phyloP scores from a whole-genome alignment of 2,329 filamentous ascomycete genomes.

The Beauveria australis region DNA sequence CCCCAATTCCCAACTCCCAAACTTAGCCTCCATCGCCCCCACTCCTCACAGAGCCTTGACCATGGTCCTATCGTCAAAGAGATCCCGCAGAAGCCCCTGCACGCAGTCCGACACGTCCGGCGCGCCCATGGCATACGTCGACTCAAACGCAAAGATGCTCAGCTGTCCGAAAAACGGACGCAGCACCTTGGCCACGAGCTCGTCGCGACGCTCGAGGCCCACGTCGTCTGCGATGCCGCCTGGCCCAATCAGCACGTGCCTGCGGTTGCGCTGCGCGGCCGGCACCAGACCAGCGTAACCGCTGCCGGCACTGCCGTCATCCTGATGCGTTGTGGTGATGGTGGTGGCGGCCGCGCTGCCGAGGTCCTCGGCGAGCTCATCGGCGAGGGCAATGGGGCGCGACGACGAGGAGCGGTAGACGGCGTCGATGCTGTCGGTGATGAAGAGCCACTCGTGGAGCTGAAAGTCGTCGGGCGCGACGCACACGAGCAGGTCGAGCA shows the following conservation, averaged over 20 bases:
- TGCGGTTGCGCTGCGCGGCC: slow-evolving; percentile 27
- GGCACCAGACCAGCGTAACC: slow-evolving; percentile 11
- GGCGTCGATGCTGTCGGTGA: slow-evolving; percentile 93
- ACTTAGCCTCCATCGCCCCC: not conserved
- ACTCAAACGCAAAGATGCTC: slow-evolving; percentile 90
- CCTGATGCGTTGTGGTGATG: slow-evolving; percentile 7
- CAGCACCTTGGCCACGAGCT: slow-evolving; percentile 68
- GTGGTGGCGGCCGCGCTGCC: slow-evolving; percentile 31
- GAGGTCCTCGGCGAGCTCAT: slow-evolving; percentile 74
- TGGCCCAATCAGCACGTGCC: slow-evolving; percentile 14
- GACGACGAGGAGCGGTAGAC: slow-evolving; percentile 71
- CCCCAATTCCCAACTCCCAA: not conserved
- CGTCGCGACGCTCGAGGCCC: slow-evolving; percentile 51
- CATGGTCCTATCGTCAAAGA: slow-evolving; percentile 71
- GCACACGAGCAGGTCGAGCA: slow-evolving; percentile 81
- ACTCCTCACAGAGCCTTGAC: slow-evolving; percentile 45
- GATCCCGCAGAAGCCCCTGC: slow-evolving; percentile 57
- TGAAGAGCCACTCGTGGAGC: slow-evolving; percentile 95
- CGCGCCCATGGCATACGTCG: slow-evolving; percentile 74
- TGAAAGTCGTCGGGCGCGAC: slow-evolving; percentile 93
- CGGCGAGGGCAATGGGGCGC: slow-evolving; percentile 67
- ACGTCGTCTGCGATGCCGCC: slow-evolving; percentile 49
- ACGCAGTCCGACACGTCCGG: slow-evolving; percentile 59
- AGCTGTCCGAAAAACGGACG: slow-evolving; percentile 85
- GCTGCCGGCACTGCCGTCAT: slow-evolving; percentile 15